Base-by-base conservation (phyloP, 2,329 filamentous ascomycete genomes). In the Neobulgaria alba region DNA sequence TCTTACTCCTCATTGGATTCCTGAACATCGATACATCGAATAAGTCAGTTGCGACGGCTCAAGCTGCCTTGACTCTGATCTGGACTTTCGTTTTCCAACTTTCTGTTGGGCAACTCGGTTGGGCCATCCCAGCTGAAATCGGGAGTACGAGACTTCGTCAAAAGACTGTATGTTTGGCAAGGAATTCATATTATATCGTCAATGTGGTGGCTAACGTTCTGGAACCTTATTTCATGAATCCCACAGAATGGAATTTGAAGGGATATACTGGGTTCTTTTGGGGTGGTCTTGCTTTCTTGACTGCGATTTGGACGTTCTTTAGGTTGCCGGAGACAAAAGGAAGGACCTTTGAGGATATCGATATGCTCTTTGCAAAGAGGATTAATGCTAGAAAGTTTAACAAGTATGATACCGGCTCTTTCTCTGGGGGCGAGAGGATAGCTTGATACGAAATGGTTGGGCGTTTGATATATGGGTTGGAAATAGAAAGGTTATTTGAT, bases 241-340 rank as follows among this genome's bases (percentile, higher is more conserved):
- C 34, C 5, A 36, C 34, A 1, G 14, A 20, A 20, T 50, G 50
- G 42, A 55, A 64, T 42, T 58, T 45, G 41, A 61, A 29, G 60
- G 64, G 61, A 52, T 57, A 39, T 60, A 63, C 29, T 57, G 66
- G 42, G 2, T 66, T 67, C 36, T 58, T 68, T 29, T 68, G 59
- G 57, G 62, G 58, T 10, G 60, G 53, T 2, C 51, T 64, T 29
- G 62, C 64, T 46, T 50, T 64, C 10, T 19, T 60, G 1, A 47
- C 63, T 49, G 41, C 50, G 59, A 10, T 64, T 1, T 78, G 74
- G 64, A 68, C 71, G 0, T 71, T 63, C 44, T 71, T 70, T 51
- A 68, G 67, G 15, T 60, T 74, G 5, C 64, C 64, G 30, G 67
- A 70, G 52, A 64, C 66, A 0, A 62, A 61, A 10, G 63, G 61